phyloP scores from a whole-genome alignment of 2,329 filamentous ascomycete genomes.

The Beauveria asiatica region DNA sequence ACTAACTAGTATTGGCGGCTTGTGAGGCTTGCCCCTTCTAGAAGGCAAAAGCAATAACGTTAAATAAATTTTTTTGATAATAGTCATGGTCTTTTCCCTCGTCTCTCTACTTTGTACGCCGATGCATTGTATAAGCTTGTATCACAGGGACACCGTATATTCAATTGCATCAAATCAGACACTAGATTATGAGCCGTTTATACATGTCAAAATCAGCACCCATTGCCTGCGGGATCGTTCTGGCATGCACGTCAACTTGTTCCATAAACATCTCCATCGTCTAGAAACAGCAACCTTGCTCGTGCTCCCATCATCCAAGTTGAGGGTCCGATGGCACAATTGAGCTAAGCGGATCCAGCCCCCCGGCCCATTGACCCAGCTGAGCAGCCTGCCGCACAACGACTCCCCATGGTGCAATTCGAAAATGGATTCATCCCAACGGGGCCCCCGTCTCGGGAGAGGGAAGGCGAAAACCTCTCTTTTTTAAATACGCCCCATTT shows the following conservation, averaged over 20 bases:
- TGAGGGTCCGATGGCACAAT: slow-evolving; percentile 12
- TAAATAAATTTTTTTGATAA: neutral
- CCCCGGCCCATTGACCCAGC: neutral
- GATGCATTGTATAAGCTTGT: too few species aligned
- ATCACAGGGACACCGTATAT: too few species aligned
- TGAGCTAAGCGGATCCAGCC: slow-evolving; percentile 1
- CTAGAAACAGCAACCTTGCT: neutral
- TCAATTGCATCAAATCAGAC: too few species aligned
- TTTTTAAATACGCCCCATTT: too few species aligned
- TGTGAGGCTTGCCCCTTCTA: neutral
- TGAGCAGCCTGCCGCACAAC: neutral
- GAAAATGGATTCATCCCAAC: neutral
- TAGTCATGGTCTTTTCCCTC: too few species aligned
- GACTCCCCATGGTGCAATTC: slow-evolving; percentile 6
- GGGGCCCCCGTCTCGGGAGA: neutral
- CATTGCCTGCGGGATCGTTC: too few species aligned
- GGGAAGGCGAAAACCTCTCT: too few species aligned
- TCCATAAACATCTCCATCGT: neutral
- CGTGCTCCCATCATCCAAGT: neutral
- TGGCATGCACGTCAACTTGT: too few species aligned
- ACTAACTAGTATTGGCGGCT: neutral
- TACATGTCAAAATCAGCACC: too few species aligned
- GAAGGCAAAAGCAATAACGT: slow-evolving; percentile 1
- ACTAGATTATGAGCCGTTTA: too few species aligned
- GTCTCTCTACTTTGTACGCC: too few species aligned